phyloP scores from a whole-genome alignment of 176 grass and related monocot genomes.

The Triticum turgidum region DNA sequence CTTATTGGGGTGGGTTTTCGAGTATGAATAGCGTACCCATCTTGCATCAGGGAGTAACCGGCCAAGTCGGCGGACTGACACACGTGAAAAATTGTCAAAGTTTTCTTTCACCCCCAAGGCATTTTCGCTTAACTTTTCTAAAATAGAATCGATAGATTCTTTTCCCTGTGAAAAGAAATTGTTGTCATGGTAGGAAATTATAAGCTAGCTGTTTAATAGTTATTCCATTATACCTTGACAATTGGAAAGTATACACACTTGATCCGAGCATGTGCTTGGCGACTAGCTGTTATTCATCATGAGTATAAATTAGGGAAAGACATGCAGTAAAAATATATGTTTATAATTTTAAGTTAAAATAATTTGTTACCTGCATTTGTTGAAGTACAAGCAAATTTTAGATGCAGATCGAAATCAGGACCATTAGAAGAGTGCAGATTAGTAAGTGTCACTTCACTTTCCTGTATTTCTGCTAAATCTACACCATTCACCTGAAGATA shows the following conservation, averaged over 20 bases:
- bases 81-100: conserved; percentile 52
- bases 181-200: neutral
- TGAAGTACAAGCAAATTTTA: conserved; percentile 24
- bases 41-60: conserved; percentile 61
- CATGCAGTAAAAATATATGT: neutral
- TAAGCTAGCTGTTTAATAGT: conserved; percentile 4
- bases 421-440: conserved; percentile 57
- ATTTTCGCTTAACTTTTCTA: conserved; percentile 43
- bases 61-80: conserved; percentile 48
- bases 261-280: conserved; percentile 40
- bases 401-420: conserved; percentile 47
- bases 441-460: conserved; percentile 47
- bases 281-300: conserved; percentile 14
- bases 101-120: conserved; percentile 44
- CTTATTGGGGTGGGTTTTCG: neutral
- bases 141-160: conserved; percentile 50
- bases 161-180: conserved; percentile 34
- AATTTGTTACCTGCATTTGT: conserved; percentile 14
- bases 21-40: conserved; percentile 49
- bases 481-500: conserved; percentile 49
- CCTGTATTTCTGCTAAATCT: conserved; percentile 52
- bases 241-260: conserved; percentile 64
- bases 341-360: neutral
- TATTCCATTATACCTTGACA: conserved; percentile 40
- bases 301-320: neutral